These are phyloP conservation scores for Homolaphlyctis polyrhiza DNA, from an alignment of 371 early-diverging fungal species.

Conservation along the genomic window DNA sequence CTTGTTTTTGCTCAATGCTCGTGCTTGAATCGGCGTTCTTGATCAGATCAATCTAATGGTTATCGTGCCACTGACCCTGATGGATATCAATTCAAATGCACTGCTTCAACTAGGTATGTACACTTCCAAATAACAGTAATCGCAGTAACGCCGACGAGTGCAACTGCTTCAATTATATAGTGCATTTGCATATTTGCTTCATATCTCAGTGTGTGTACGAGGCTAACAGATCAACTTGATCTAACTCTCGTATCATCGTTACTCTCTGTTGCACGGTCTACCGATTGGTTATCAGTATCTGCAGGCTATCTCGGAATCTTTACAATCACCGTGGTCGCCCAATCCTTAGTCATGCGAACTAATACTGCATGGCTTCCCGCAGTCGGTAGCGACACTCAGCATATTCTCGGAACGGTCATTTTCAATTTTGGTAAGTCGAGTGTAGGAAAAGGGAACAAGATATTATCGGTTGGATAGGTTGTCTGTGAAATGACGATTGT, in stretches of 20 bases:
- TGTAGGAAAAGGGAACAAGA: not conserved
- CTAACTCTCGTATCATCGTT: not conserved
- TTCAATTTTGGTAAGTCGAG: slow-evolving; percentile 26
- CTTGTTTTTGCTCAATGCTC: slow-evolving; percentile 12
- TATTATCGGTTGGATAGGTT: not conserved
- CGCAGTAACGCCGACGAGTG: no score
- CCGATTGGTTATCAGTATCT: no score
- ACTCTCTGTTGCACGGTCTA: no score
- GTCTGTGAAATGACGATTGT: not conserved
- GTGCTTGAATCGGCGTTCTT: slow-evolving; percentile 5
- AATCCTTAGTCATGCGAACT: slow-evolving; percentile 12
- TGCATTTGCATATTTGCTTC: no score
- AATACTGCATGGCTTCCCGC: slow-evolving; percentile 15
- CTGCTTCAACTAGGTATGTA: slow-evolving; percentile 36
- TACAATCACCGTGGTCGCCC: slow-evolving; percentile 22
- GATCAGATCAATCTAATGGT: not conserved
- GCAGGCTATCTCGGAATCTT: slow-evolving; percentile 33
- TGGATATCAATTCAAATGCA: slow-evolving; percentile 41
- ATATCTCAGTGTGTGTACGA: no score
- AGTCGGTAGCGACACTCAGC: slow-evolving; percentile 18
- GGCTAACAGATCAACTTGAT: no score
- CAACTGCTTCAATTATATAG: no score
- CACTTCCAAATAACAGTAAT: no score
- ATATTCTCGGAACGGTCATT: slow-evolving; percentile 34
- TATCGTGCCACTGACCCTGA: slow-evolving; percentile 27